Base-by-base conservation (phyloP, 2,329 filamentous ascomycete species). In the Podosphaera xanthii region DNA sequence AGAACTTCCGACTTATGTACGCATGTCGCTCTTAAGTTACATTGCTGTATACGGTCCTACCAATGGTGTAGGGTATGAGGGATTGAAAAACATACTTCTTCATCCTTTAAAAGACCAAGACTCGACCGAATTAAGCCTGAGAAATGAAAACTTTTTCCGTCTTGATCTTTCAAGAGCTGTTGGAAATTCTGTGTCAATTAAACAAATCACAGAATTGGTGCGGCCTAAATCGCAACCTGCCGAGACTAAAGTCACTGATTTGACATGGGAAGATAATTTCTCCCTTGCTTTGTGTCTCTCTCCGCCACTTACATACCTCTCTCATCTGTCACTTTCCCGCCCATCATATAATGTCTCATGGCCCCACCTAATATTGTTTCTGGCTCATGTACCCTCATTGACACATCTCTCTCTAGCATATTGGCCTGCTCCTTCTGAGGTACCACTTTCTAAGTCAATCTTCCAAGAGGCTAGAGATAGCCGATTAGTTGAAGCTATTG, bases 401-500 rank as follows among this genome's bases (percentile, higher is more conserved):
- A 83, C 80, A 1, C 79, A 83, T 64, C 71, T 83, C 48, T 80
- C 76, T 62, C 72, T 83, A 5, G 78, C 79, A 14, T 77, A 76
- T 66, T 83, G 81, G 81, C 80, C 81, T 1, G 74, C 75, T 57
- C 81, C 81, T 1, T 74, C 74, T 14, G 69, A 80, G n/a, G 79
- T 78, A 1, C 77, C 77, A 7, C 76, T 77, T 62, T 74, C 78
- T 5, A 74, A 72, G 60, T 71, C 71, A 34, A 69, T 76, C 58
- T 12, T 14, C 35, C 3, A 69, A 72, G 38, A 68, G 68, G 72
- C 35, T 70, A 65, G 36, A 22, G 22, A 22, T 22, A 22, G 22
- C 22, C 22, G 22, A 68, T 69, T 81, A 2, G 79, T 82, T 63
- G 70, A 75, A 44, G 79, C 22, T 22, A 22, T 22, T 22, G 22